Percentiles rank a stretch among this genome's conserved stretches.
These are phyloP conservation scores for Cyberlindnera amylophila DNA, from an alignment of 805 yeast species.

Conservation along the genomic window DNA sequence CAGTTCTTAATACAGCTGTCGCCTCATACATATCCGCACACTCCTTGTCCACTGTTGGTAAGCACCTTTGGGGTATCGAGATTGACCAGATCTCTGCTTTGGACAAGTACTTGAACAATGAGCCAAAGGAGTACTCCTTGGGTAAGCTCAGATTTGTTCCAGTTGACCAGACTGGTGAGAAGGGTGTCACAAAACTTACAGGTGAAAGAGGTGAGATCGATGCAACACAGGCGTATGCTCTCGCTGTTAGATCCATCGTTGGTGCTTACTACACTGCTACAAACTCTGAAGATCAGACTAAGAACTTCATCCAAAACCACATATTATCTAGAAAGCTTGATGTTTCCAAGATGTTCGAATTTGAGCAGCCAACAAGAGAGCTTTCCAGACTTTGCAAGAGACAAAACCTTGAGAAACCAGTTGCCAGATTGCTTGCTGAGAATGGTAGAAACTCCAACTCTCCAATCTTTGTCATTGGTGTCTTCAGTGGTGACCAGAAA, in stretches of 20 bases:
- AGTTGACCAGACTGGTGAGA: slow-evolving; percentile 32
- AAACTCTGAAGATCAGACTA: slow-evolving; percentile 53
- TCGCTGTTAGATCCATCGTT: slow-evolving; percentile 75
- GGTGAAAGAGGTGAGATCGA: slow-evolving; percentile 27
- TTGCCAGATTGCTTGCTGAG: slow-evolving; percentile 82
- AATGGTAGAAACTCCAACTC: slow-evolving; percentile 83
- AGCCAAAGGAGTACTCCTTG: slow-evolving; percentile 58
- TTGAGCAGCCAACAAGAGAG: slow-evolving; percentile 83
- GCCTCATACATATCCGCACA: slow-evolving; percentile 69
- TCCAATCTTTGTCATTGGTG: slow-evolving; percentile 89
- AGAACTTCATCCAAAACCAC: slow-evolving; percentile 66
- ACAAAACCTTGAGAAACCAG: slow-evolving; percentile 69
- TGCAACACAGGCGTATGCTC: slow-evolving; percentile 41
- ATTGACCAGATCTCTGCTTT: slow-evolving; percentile 60
- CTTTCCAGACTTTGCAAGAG: slow-evolving; percentile 72
- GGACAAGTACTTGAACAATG: slow-evolving; percentile 64
- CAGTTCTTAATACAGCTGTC: slow-evolving; percentile 70
- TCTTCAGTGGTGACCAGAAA: slow-evolving; percentile 75
- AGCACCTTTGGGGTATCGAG: slow-evolving; percentile 81
- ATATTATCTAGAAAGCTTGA: slow-evolving; percentile 81
- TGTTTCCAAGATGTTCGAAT: slow-evolving; percentile 67
- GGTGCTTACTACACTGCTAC: slow-evolving; percentile 78
- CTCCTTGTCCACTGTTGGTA: slow-evolving; percentile 64
- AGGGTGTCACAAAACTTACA: slow-evolving; percentile 50
- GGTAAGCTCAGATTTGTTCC: slow-evolving; percentile 62